These are phyloP conservation scores for Zizania latifolia DNA, from an alignment of 176 grass and related monocot species.

Conservation along the genomic window DNA sequence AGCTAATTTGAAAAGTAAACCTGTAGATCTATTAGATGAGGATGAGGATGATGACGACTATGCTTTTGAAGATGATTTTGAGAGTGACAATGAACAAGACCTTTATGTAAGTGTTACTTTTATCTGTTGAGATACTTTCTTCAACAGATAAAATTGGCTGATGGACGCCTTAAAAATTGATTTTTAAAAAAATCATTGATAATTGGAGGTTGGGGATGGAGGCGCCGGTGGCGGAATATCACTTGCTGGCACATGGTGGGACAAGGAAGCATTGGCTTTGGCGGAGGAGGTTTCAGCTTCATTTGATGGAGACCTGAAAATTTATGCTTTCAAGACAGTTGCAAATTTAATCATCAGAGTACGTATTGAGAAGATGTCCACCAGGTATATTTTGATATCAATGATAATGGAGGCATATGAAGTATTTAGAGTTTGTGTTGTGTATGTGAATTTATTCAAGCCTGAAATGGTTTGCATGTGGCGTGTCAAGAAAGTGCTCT, in stretches of 20 bases:
- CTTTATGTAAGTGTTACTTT: conserved; percentile 39
- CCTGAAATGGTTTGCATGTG: background rate
- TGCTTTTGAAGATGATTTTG: conserved; percentile 47
- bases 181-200: background rate
- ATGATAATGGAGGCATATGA: background rate
- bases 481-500: background rate
- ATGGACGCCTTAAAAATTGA: background rate
- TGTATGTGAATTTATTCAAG: background rate
- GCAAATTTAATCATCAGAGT: conserved; percentile 55
- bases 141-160: background rate
- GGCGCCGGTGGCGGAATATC: conserved; percentile 82
- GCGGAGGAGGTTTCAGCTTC: conserved; percentile 64
- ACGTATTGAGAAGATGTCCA: conserved; percentile 93
- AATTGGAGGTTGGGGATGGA: conserved; percentile 82
- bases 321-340: conserved; percentile 87
- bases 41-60: conserved; percentile 21
- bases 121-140: background rate
- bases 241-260: conserved; percentile 74
- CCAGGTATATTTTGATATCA: conserved; percentile 44
- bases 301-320: conserved; percentile 66
- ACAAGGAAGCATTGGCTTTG: conserved; percentile 75
- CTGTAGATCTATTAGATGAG: conserved; percentile 35
- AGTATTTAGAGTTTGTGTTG: background rate
- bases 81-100: conserved; percentile 47
- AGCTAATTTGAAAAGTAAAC: background rate